Evolutionary conservation across 768 basidiomycete species (phyloP), one percentile per base, ranked within the genome.

Genomic region (Pulveroboletus sp.): DNA sequence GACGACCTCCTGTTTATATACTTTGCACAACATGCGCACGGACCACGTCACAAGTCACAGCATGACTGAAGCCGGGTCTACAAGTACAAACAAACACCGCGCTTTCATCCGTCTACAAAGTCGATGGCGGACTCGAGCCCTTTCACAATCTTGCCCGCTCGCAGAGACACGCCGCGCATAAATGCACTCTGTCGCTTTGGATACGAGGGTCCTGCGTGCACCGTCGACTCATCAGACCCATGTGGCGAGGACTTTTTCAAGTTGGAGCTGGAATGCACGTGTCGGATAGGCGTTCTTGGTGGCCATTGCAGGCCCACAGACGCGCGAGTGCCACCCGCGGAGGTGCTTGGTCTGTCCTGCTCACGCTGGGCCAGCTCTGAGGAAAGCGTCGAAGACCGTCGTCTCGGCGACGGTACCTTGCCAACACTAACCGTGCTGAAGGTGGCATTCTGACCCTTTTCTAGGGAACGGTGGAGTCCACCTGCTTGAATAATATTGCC

Each of bases 91-190:
- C 17, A 26, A 43, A 17, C 14, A 26, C 37, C 10, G 0, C 3
- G 36, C 11, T 14, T 14, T 55, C 26, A 55, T n/a, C 11, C 63
- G 53, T 74, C 72, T 18, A 73, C 72, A 51, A 74, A 74, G 50
- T 74, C 73, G 33, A 73, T 64, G 0, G 72, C 71, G 5, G 71
- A 68, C 52, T 74, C 72, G 48, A 73, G 59, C 26, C 68, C 66
- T 38, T 59, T 64, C 15, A 73, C 73, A 17, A 76, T 50, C 52
- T 60, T 67, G 42, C 67, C 65, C 49, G 73, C 63, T 26, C 70
- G 59, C 47, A 66, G 45, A 31, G 71, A 65, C 48, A 72, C 47
- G 0, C 70, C 68, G 8, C 69, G 61, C 45, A 70, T 61, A 32
- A 72, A 66, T 36, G 59, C 47, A 35, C 42, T 51, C 15, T 60